Base-by-base conservation (phyloP, 1,284 basidiomycete genomes). In the Fomitopsis palustris region DNA sequence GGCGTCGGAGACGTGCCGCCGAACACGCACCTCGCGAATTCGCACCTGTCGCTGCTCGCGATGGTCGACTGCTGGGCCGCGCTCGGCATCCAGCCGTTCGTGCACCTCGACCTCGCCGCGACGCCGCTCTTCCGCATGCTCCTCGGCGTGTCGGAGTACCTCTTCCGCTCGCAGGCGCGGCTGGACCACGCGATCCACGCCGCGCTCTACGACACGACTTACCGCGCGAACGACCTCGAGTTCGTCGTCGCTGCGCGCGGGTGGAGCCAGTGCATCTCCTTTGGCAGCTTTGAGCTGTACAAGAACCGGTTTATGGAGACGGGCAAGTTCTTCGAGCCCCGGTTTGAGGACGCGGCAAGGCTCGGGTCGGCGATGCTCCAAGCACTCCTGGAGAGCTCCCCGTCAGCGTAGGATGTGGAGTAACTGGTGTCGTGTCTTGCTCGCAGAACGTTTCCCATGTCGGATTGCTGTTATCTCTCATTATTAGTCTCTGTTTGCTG, bases 1-100 rank as follows among this genome's bases (percentile, higher is more conserved):
- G 43, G 52, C 60, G 21, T 23, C 59, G 53, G 27, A 27, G 29
- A 37, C 38, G 29, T 37, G n/a, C 47, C 38, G 37, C 38, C 54
- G 39, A 60, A 57, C n/a, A 58, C 51, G 25, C 27, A 55, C 64
- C 61, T 39, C 68, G 69, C 37, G 35, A 99, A 99, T 74, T 97
- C 94, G 12, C 97, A 99, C 74, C 85, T 99, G 56, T 90, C 94
- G 9, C 80, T 99, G n/a, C 84, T 99, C 47, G 95, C 96, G 17
- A 99, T 99, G 92, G 97, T 98, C 35, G 97, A 99, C 75, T 97
- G 94, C 71, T 99, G 96, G 97, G 89, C 93, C 10, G 82, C 85
- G 52, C 85, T 98, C 56, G 80, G 80, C 4, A 95, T 98, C 71
- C 85, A 93, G 59, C 97, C 96, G 0, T 98, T 94, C 71, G 86